Percentiles rank a stretch among this genome's conserved stretches.
Conservation (phyloP, 495 filamentous ascomycete species). For the Penicillium pulvis region DNA sequence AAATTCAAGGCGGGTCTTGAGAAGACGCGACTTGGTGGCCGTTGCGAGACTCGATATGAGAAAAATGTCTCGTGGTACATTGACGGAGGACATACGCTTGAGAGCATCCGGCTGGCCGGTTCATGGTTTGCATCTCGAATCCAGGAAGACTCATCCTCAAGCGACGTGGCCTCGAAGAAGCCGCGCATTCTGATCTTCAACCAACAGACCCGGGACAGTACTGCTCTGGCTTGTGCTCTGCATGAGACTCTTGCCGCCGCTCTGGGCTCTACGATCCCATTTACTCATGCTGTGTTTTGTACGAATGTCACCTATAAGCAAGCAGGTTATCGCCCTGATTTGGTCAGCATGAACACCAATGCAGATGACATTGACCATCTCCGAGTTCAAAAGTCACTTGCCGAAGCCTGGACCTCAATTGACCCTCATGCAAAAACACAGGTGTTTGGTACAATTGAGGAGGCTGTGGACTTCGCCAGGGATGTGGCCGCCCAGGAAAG, state of each 20-base stretch:
- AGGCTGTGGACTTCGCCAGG: conserved; percentile 72
- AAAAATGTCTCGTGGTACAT: conserved; percentile 79
- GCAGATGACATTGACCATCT: conserved; percentile 65
- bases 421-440: conserved; percentile 61
- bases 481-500: conserved; percentile 47
- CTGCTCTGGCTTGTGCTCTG: conserved; percentile 64
- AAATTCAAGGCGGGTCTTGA: conserved; percentile 77
- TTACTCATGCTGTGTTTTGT: conserved; percentile 85
- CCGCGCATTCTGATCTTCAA: conserved; percentile 87
- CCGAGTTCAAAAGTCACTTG: conserved; percentile 73
- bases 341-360: conserved; percentile 75
- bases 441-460: conserved; percentile 80
- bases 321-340: conserved; percentile 71
- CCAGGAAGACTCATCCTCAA: conserved; percentile 46
- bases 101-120: conserved; percentile 78
- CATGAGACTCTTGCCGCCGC: conserved; percentile 64
- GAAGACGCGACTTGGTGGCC: conserved; percentile 72
- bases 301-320: conserved; percentile 79
- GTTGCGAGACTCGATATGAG: conserved; percentile 77
- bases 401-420: conserved; percentile 68
- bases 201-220: conserved; percentile 82
- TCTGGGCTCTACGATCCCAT: conserved; percentile 56
- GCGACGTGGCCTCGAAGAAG: conserved; percentile 41
- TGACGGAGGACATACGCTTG: conserved; percentile 88
- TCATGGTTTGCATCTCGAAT: conserved; percentile 75